Evolutionary conservation across 441 rosid species (phyloP).

Genomic region (Gossypium aridum): DNA sequence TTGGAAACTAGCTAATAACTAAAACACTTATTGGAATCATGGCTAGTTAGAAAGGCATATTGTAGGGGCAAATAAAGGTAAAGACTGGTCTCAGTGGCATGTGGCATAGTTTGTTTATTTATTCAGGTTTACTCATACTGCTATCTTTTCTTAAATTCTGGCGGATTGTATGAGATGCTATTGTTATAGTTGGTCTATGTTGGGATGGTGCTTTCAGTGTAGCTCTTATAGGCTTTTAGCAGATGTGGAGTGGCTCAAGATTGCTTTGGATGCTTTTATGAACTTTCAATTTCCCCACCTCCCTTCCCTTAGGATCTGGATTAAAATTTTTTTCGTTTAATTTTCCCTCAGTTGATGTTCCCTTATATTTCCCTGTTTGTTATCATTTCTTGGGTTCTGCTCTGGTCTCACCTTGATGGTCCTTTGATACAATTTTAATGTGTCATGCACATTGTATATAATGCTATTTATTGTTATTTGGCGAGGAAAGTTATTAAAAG

Average conservation of each 20-base stretch:
- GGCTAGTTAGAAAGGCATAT: not conserved
- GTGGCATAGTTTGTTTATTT: slow-evolving; percentile 1
- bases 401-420: not conserved
- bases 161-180: not conserved
- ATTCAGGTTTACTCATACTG: slow-evolving; percentile 1
- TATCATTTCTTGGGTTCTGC: not conserved
- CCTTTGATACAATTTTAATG: not conserved
- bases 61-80: not conserved
- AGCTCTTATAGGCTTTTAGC: not conserved
- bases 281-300: not conserved
- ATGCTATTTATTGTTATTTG: not conserved
- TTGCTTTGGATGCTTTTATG: not conserved
- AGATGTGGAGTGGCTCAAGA: not conserved
- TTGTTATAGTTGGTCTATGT: not conserved
- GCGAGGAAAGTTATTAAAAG: not conserved
- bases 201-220: not conserved
- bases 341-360: not conserved
- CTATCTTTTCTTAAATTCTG: not conserved
- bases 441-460: not conserved
- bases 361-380: not conserved
- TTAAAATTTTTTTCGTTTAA: not conserved
- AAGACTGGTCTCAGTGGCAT: not conserved
- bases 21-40: not conserved
- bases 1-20: not conserved
- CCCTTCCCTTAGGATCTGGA: not conserved